Percentiles rank a stretch among this genome's conserved stretches.
These are phyloP conservation scores for Phytophthora melonis DNA, from an alignment of 352 stramenopile genomes.

Conservation along the genomic window DNA sequence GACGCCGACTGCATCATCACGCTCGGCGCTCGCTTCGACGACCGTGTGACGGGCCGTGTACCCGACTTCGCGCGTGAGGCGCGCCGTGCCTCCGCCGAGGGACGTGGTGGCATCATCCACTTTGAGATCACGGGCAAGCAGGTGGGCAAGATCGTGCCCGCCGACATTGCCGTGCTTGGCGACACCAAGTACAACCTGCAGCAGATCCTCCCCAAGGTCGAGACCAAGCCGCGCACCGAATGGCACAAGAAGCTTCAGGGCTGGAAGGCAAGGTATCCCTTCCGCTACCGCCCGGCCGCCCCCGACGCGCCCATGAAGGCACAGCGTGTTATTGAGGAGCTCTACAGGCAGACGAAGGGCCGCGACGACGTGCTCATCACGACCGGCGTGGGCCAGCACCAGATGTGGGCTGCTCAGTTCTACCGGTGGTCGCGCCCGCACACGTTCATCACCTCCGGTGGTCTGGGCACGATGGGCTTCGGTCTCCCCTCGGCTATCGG, in stretches of 20 bases:
- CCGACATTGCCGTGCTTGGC: conserved; percentile 77
- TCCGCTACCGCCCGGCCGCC: conserved; percentile 87
- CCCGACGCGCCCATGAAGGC: conserved; percentile 90
- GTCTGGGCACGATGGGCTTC: conserved; percentile 96
- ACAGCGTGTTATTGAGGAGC: conserved; percentile 94
- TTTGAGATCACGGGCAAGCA: conserved; percentile 94
- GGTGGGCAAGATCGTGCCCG: conserved; percentile 88
- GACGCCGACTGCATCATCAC: conserved; percentile 95
- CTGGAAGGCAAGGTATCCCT: conserved; percentile 94
- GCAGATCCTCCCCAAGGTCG: conserved; percentile 84
- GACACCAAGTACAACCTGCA: conserved; percentile 94
- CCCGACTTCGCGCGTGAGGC: conserved; percentile 94
- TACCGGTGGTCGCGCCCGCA: conserved; percentile 96
- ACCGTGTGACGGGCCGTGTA: conserved; percentile 95
- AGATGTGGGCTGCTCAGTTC: conserved; percentile 97
- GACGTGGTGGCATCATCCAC: conserved; percentile 95
- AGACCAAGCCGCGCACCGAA: conserved; percentile 84
- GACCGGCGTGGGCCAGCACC: conserved; percentile 96
- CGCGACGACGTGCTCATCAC: conserved; percentile 93
- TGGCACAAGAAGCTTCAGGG: conserved; percentile 94
- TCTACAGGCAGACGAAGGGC: conserved; percentile 95
- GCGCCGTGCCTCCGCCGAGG: conserved; percentile 89
- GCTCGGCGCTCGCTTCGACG: conserved; percentile 95
- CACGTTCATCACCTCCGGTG: conserved; percentile 94
- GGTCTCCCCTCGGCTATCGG: conserved; percentile 94